Base-by-base conservation (phyloP, 768 basidiomycete species). In the Hortiboletus campestris region DNA sequence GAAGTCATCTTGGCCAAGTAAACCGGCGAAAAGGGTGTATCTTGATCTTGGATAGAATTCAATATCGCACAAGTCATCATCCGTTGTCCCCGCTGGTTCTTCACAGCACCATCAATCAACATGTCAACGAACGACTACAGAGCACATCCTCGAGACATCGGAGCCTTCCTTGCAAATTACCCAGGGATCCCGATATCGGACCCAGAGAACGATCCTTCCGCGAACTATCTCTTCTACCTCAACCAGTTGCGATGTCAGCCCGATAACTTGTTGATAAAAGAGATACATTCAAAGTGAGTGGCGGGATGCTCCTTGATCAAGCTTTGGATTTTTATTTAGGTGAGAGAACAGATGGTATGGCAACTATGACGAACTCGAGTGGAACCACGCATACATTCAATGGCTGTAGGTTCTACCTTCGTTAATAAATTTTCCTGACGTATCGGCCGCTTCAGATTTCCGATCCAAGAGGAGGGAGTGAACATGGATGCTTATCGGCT, bases 381-480 rank as follows among this genome's bases (percentile, higher is more conserved):
- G 74, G 59, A 83, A 84, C 54, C 89, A 91, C 63, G 84, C 83
- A 1, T 90, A 80, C 67, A 86, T 91, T 42, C 89, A 91, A 64
- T 91, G 89, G 88, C 68, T 91, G 84, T 89, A 72, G 63, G 88
- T 74, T 41, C 34, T 6, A 17, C 36, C 31, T 49, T 38, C n/a
- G 32, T 47, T 12, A 14, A 20, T 50, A 40, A 50, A 35, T 34
- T 25, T 49, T 39, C 42, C 36, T 56, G 46, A 53, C 35, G 10
- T 50, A 6, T 46, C 28, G 29, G 17, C 49, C 39, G 28, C 35
- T 20, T 19, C 20, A 89, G 85, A 62, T 88, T 89, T 60, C 88
- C 89, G 31, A 85, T 89, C 59, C 82, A 80, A 62, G 89, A 91
- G 64, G 75, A 81, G 59, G 88, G 89, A 11, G 78, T 89, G 80